Evolutionary conservation across 805 yeast species (phyloP).

Genomic region (Yamadazyma philogaea): DNA sequence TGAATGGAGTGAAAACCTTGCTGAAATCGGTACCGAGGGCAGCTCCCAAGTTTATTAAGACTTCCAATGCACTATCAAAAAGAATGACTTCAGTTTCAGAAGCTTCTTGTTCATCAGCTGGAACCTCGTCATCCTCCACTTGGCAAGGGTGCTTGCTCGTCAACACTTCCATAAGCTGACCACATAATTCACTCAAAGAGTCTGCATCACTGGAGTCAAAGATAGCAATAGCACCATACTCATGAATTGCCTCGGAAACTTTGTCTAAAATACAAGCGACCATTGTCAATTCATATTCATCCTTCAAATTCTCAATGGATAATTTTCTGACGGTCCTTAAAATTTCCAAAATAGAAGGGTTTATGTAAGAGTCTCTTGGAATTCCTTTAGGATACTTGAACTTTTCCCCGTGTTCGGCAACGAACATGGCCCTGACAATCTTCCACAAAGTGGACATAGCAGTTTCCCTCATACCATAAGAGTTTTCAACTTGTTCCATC

Average conservation of each 20-base stretch:
- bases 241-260: slow-evolving; percentile 61
- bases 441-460: slow-evolving; percentile 83
- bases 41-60: slow-evolving; percentile 68
- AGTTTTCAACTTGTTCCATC: slow-evolving; percentile 72
- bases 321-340: slow-evolving; percentile 64
- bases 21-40: slow-evolving; percentile 79
- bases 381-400: slow-evolving; percentile 60
- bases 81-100: slow-evolving; percentile 59
- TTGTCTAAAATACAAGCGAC: slow-evolving; percentile 76
- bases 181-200: slow-evolving; percentile 62
- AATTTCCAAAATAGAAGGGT: slow-evolving; percentile 53
- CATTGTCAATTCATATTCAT: slow-evolving; percentile 82
- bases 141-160: slow-evolving; percentile 85
- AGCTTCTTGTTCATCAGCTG: slow-evolving; percentile 51
- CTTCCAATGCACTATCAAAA: slow-evolving; percentile 83
- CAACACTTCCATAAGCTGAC: slow-evolving; percentile 66
- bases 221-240: slow-evolving; percentile 71
- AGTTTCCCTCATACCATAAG: slow-evolving; percentile 88
- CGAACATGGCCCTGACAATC: slow-evolving; percentile 67
- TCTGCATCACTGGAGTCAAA: slow-evolving; percentile 55
- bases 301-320: slow-evolving; percentile 60
- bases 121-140: slow-evolving; percentile 62
- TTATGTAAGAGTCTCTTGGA: slow-evolving; percentile 58
- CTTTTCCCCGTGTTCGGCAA: slow-evolving; percentile 46
- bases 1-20: slow-evolving; percentile 69